These are phyloP conservation scores for Aaosphaeria pasadenensis DNA, from an alignment of 2,329 filamentous ascomycete species.

Conservation along the genomic window DNA sequence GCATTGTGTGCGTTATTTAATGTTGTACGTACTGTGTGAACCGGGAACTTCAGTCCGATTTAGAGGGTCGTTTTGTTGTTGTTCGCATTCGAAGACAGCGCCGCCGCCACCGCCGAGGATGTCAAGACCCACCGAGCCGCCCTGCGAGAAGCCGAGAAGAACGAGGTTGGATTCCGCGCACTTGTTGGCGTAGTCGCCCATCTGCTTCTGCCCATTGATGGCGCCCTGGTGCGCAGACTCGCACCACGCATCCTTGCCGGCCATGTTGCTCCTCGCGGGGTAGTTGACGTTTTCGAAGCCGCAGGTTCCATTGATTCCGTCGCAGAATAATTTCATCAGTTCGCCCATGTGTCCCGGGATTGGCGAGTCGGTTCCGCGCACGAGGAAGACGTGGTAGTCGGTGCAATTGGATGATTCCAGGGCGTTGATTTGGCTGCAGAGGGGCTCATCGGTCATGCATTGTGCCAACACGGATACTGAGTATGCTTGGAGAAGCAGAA, in stretches of 20 bases:
- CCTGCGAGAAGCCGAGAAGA: conserved; percentile 10
- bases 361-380: conserved; percentile 8
- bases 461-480: too few relatives aligned
- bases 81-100: conserved; percentile 6
- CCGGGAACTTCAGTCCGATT: conserved; percentile 5
- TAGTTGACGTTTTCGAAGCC: conserved; percentile 10
- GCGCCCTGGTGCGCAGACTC: conserved; percentile 7
- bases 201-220: conserved; percentile 6
- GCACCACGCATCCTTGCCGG: conserved; percentile 9
- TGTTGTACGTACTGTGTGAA: conserved; percentile 6
- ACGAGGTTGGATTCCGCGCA: conserved; percentile 12
- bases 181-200: conserved; percentile 5
- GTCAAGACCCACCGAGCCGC: conserved; percentile 8
- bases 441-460: too few relatives aligned
- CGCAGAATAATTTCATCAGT: conserved; percentile 6
- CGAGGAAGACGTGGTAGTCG: conserved; percentile 8
- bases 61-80: conserved; percentile 4
- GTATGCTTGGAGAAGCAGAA: too few relatives aligned
- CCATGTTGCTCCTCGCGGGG: conserved; percentile 5
- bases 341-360: conserved; percentile 7
- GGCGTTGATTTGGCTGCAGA: too few relatives aligned
- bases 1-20: neutral
- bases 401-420: conserved; percentile 7
- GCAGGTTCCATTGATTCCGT: conserved; percentile 4
- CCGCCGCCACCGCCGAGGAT: conserved; percentile 11